Evolutionary conservation across 2,329 filamentous ascomycete genomes (phyloP), one percentile per base, ranked within the genome.

Genomic region (Aspergillus pseudotamarii): DNA sequence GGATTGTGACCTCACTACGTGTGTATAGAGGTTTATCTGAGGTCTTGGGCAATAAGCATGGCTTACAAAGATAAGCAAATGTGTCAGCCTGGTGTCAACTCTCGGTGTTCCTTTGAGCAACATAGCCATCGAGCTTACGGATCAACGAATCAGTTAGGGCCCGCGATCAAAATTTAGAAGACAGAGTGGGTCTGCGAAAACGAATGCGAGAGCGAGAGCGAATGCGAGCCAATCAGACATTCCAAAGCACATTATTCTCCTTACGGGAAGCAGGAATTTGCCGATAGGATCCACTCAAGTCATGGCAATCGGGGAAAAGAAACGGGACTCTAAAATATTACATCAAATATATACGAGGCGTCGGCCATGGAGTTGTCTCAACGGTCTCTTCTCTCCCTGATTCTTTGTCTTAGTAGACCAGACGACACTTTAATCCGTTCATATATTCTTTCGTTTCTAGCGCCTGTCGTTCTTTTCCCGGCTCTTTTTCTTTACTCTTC

Each of bases 121-220:
- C 26, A 50, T 19, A 19, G 14, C 46, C 23, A 30, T 50, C 46
- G 23, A 26, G 46, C 23, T 50, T 16, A 55, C 4, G 30, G 30
- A 54, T 26, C 51, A 54, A 41, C 14, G 26, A 54, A 54, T 48
- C 45, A 16, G 23, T 53, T 21, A 53, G 16, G 51, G 51, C n/a
- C 19, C 30, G n/a, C 30, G 21, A 36, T 54, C 51, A 38, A 23
- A 34, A 12, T 38, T 12, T 9, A 36, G 30, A 54, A 43, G 21
- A 41, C 32, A 51, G 45, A 45, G 68, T 67, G 71, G 68, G 58
- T 53, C 65, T 16, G 63, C 67, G 68, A 64, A 54, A 62, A 61
- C 66, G 68, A 70, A 45, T 61, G 58, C 71, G 74, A 74, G 38
- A 67, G 61, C 68, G 68, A 73, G 51, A 66, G 64, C 70, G 69